phyloP scores from a whole-genome alignment of 2,329 filamentous ascomycete species.

The Fusarium buxicola region DNA sequence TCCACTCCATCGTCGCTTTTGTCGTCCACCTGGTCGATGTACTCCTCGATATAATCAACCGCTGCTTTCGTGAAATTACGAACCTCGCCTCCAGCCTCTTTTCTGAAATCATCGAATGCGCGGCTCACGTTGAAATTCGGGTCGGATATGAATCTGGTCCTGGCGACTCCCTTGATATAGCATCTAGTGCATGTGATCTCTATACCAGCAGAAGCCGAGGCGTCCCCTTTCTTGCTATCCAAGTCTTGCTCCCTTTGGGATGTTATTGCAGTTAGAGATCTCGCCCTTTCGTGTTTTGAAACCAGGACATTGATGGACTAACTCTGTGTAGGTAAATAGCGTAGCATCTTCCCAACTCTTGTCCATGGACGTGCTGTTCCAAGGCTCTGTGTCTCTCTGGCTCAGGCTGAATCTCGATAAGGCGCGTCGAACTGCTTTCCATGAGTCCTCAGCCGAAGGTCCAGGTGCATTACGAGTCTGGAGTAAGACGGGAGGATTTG shows the following conservation, averaged over 20 bases:
- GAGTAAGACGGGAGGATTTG: no score
- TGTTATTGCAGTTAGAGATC: neutral
- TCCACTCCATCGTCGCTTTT: constrained; percentile 21
- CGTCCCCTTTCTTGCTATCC: neutral
- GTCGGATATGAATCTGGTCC: neutral
- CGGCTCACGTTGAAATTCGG: neutral
- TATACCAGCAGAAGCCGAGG: neutral
- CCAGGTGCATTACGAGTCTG: neutral
- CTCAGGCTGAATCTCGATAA: neutral
- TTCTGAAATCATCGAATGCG: neutral
- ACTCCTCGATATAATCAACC: constrained; percentile 18
- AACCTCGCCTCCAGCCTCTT: neutral
- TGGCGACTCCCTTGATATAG: neutral
- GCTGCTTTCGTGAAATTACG: neutral
- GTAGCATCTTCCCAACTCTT: constrained; percentile 3
- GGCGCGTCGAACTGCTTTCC: neutral
- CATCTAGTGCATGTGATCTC: neutral
- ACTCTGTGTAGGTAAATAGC: neutral
- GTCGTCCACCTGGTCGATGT: constrained; percentile 3
- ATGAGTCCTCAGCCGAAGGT: neutral
- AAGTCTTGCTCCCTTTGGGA: neutral
- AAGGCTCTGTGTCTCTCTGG: neutral
- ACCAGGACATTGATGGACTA: neutral
- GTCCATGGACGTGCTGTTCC: neutral
- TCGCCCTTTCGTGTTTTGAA: neutral